phyloP scores from a whole-genome alignment of 2,329 filamentous ascomycete genomes.

The Nemania sp. region DNA sequence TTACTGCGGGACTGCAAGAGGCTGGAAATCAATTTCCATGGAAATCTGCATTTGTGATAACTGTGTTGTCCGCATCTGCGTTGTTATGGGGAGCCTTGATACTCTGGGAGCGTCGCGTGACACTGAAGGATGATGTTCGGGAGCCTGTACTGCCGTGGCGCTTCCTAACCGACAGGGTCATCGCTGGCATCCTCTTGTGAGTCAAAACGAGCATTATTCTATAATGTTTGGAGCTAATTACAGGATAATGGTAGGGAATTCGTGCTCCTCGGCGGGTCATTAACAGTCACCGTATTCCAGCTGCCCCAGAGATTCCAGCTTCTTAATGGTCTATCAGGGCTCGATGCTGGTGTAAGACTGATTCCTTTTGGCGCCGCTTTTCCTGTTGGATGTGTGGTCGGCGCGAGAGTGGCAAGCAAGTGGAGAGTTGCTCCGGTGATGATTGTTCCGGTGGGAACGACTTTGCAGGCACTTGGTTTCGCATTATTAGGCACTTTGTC shows the following conservation, averaged over 20 bases:
- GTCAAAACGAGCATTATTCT: no score
- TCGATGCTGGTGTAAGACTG: constrained; percentile 23
- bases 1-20: constrained; percentile 25
- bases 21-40: constrained; percentile 22
- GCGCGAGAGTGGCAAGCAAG: constrained; percentile 7
- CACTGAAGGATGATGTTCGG: background rate
- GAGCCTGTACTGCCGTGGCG: background rate
- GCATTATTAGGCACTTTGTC: constrained; percentile 19
- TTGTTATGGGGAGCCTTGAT: constrained; percentile 21
- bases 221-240: no score
- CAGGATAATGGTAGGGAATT: no score
- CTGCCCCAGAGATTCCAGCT: constrained; percentile 28
- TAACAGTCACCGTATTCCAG: constrained; percentile 10
- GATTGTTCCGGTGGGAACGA: constrained; percentile 15
- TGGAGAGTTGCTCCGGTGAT: constrained; percentile 24
- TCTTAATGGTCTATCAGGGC: constrained; percentile 18
- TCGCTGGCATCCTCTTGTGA: background rate
- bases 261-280: constrained; percentile 16
- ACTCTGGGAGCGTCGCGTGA: constrained; percentile 16
- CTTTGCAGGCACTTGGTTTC: constrained; percentile 26
- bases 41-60: constrained; percentile 27
- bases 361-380: constrained; percentile 21
- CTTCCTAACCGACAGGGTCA: background rate
- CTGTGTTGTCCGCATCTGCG: constrained; percentile 15
- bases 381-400: constrained; percentile 9